These are phyloP conservation scores for Dryadomyces quercivorus DNA, from an alignment of 2,329 filamentous ascomycete genomes.

Conservation along the genomic window DNA sequence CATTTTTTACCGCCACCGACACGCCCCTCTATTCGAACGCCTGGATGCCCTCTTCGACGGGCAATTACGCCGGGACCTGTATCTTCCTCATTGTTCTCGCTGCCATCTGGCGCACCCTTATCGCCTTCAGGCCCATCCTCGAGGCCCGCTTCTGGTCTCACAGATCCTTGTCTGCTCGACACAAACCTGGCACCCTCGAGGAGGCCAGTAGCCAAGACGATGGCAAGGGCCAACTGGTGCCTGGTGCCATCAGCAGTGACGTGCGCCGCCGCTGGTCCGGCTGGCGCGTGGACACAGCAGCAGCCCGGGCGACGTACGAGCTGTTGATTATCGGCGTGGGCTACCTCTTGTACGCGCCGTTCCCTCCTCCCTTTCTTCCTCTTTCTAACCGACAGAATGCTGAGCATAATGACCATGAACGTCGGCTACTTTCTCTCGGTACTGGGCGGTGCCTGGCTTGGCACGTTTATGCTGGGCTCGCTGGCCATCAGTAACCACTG, in stretches of 20 bases:
- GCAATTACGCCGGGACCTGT: conserved; percentile 76
- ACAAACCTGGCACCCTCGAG: background rate
- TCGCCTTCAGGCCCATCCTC: conserved; percentile 57
- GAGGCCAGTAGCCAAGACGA: background rate
- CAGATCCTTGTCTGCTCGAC: background rate
- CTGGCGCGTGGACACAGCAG: background rate
- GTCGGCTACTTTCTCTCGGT: conserved; percentile 70
- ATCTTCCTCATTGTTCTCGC: conserved; percentile 78
- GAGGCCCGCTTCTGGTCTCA: conserved; percentile 46
- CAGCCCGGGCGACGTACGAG: conserved; percentile 1
- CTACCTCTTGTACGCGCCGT: conserved; percentile 65
- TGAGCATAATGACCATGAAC: conserved; percentile 80
- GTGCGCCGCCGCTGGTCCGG: background rate
- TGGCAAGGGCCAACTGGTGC: background rate
- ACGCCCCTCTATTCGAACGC: conserved; percentile 44
- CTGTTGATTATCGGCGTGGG: conserved; percentile 57
- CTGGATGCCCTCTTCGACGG: conserved; percentile 62
- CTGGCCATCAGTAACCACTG: conserved; percentile 30
- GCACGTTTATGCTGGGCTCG: conserved; percentile 67
- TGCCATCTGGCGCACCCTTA: conserved; percentile 53
- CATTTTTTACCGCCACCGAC: conserved; percentile 44
- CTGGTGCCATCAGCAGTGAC: background rate
- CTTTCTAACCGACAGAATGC: conserved; percentile 51
- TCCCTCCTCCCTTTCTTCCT: background rate
- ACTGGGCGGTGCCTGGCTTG: conserved; percentile 64